Conservation (phyloP, 768 basidiomycete species). For the Podaxis sp. region DNA sequence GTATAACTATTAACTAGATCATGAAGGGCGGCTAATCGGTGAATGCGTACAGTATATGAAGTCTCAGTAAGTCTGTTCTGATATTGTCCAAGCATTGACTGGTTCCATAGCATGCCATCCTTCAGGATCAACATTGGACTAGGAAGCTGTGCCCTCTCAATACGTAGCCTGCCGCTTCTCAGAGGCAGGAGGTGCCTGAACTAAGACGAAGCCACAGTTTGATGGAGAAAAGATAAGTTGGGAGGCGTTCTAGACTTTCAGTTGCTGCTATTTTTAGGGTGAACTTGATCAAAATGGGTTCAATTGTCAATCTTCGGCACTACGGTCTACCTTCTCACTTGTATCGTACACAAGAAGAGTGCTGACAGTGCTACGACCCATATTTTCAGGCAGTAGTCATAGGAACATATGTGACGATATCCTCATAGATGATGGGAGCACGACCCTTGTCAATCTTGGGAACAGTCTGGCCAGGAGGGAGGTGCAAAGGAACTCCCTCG, state of each 20-base stretch:
- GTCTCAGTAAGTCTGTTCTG: not conserved
- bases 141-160: not conserved
- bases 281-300: not conserved
- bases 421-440: not conserved
- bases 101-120: not conserved
- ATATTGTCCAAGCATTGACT: not conserved
- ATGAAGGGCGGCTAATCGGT: not conserved
- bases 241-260: too few species aligned
- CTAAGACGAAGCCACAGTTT: too few species aligned
- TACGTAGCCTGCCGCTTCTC: slow-evolving; percentile 1
- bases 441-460: not conserved
- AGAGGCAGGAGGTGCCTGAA: slow-evolving; percentile 8
- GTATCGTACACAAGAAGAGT: not conserved
- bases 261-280: too few species aligned
- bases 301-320: not conserved
- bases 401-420: not conserved
- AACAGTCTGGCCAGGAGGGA: not conserved
- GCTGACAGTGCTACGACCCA: not conserved
- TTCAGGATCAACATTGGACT: not conserved
- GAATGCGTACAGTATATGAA: not conserved
- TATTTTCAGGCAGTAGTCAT: not conserved
- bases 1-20: not conserved
- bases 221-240: too few species aligned
- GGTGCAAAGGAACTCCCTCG: not conserved
- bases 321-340: not conserved